phyloP scores from a whole-genome alignment of 495 filamentous ascomycete species.

The Cryomyces minteri region DNA sequence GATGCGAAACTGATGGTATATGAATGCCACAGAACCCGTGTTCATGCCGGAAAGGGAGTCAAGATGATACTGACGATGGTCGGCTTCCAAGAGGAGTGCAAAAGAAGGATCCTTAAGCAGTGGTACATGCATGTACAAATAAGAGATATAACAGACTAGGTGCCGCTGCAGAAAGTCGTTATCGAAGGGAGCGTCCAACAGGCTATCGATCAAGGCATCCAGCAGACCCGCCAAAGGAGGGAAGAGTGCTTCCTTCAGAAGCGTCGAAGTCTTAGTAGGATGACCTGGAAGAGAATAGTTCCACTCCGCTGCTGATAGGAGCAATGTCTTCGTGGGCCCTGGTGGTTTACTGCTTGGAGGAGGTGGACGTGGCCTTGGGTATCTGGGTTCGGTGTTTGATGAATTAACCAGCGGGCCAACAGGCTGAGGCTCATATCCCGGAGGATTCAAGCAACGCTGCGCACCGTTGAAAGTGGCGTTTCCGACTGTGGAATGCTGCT shows the following conservation, averaged over 20 bases:
- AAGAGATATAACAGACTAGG: slow-evolving; percentile 1
- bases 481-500: slow-evolving; percentile 7
- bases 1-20: not conserved
- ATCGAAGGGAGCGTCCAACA: slow-evolving; percentile 1
- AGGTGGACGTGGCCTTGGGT: not conserved
- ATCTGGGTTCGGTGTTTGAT: not conserved
- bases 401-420: too few species aligned
- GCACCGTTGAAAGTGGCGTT: slow-evolving; percentile 5
- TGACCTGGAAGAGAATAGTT: not conserved
- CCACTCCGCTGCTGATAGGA: slow-evolving; percentile 12
- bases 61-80: slow-evolving; percentile 9
- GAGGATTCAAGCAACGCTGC: slow-evolving; percentile 4
- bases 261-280: not conserved
- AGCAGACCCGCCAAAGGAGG: slow-evolving; percentile 4
- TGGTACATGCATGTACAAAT: slow-evolving; percentile 4
- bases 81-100: slow-evolving; percentile 1
- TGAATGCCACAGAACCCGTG: not conserved
- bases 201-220: slow-evolving; percentile 8
- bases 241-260: not conserved
- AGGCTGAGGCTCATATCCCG: not conserved
- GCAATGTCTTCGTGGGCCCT: slow-evolving; percentile 5
- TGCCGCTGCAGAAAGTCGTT: slow-evolving; percentile 1
- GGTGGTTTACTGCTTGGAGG: not conserved
- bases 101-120: slow-evolving; percentile 1
- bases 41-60: slow-evolving; percentile 5